Evolutionary conservation across 306 rosid genomes (phyloP).

Genomic region (Urtica urens): DNA sequence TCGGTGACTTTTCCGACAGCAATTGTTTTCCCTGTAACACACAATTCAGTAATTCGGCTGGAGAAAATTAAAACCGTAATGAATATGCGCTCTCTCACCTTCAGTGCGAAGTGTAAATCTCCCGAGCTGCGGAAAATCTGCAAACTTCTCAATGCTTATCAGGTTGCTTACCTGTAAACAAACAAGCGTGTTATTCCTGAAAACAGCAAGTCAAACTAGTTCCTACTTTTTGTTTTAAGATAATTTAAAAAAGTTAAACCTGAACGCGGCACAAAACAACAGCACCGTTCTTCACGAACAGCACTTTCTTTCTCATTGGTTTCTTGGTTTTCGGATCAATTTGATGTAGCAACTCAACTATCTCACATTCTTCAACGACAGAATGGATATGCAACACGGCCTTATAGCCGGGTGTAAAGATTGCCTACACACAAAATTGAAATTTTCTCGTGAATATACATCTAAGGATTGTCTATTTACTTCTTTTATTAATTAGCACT

Average conservation of each 20-base stretch:
- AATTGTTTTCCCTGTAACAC: constrained; percentile 80
- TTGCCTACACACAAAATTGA: constrained; percentile 45
- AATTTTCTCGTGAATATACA: constrained; percentile 7
- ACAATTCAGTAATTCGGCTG: too few species aligned
- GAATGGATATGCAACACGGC: constrained; percentile 92
- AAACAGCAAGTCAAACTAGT: background rate
- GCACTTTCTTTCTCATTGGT: constrained; percentile 68
- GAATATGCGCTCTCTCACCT: constrained; percentile 61
- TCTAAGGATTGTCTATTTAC: background rate
- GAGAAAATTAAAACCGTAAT: too few species aligned
- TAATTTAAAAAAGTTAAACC: constrained; percentile 38
- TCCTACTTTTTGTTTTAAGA: background rate
- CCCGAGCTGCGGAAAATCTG: constrained; percentile 82
- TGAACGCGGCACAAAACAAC: constrained; percentile 69
- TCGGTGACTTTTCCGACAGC: constrained; percentile 85
- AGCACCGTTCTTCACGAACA: constrained; percentile 93
- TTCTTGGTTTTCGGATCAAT: constrained; percentile 85
- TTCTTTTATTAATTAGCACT: background rate
- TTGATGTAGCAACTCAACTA: constrained; percentile 79
- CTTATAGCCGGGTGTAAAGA: constrained; percentile 96
- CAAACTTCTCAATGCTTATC: constrained; percentile 73
- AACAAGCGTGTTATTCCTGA: background rate
- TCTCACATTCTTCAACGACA: constrained; percentile 96
- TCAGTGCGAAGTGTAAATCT: constrained; percentile 97
- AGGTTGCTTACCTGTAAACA: constrained; percentile 45